Conservation (phyloP, 208 protist species). For the Trypanosoma avium region DNA sequence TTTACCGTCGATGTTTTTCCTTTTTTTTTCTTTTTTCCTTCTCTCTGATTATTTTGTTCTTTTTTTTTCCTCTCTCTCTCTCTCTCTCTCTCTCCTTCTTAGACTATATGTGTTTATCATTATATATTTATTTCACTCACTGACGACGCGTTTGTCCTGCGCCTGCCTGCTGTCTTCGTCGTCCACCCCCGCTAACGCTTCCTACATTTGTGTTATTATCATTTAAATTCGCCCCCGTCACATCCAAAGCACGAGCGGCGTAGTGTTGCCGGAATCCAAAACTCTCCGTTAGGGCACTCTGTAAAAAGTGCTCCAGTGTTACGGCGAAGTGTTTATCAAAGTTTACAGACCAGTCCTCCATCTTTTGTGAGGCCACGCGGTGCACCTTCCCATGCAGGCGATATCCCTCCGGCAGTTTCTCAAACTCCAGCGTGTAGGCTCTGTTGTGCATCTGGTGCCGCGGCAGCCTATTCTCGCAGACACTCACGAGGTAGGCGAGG, state of each 20-base stretch:
- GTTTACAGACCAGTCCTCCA: constrained; percentile 74
- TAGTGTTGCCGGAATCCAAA: constrained; percentile 78
- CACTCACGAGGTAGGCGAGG: constrained; percentile 66
- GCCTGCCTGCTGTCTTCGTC: constrained; percentile 15
- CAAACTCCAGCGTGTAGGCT: constrained; percentile 74
- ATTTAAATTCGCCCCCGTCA: too few relatives aligned
- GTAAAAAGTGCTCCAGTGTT: constrained; percentile 81
- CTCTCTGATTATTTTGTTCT: constrained; percentile 7
- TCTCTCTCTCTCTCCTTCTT: constrained; percentile 5
- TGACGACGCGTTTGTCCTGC: background rate
- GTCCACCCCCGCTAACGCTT: constrained; percentile 6
- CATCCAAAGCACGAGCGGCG: constrained; percentile 11
- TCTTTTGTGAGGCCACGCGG: constrained; percentile 45
- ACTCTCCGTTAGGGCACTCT: constrained; percentile 78
- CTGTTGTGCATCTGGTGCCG: constrained; percentile 71
- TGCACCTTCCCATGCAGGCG: constrained; percentile 65
- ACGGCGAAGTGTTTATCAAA: constrained; percentile 86
- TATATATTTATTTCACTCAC: constrained; percentile 26
- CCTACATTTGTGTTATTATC: constrained; percentile 1
- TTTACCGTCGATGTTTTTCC: background rate
- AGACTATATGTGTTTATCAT: constrained; percentile 12
- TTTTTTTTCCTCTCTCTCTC: constrained; percentile 16
- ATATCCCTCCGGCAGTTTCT: constrained; percentile 61
- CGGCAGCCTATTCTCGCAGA: constrained; percentile 53
- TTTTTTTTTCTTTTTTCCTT: constrained; percentile 6